Base-by-base conservation (phyloP, 106 monocot genomes). In the Xerophyta viscosa region DNA sequence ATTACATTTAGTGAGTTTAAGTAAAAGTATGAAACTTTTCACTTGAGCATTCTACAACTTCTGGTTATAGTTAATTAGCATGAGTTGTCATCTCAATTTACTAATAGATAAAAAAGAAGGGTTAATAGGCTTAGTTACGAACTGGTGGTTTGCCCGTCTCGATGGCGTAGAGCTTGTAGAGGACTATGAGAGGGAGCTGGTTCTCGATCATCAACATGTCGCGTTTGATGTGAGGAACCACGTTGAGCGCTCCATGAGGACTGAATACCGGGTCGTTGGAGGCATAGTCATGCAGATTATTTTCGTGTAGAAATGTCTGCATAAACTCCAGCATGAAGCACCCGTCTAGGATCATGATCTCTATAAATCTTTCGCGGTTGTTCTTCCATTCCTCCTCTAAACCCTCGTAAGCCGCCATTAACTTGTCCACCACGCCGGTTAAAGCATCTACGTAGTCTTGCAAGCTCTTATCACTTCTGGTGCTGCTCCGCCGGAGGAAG, bases 201-300 rank as follows among this genome's bases (percentile, higher is more conserved):
- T 96, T 96, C 78, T 96, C 94, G 6, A 96, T 20, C 73, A 85
- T 72, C 24, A 96, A 58, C 94, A 85, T 88, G 50, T 96, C 94
- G n/a, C 88, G 67, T 63, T 68, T 76, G 22, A 85, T 85, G 57
- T 78, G 82, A 6, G 81, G 81, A 29, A 79, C 60, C 1, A 43
- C 71, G 53, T 85, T 65, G 29, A 85, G 50, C 67, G 76, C 62
- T 2, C 94, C 88, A 28, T 96, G 94, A n/a, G 42, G 21, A 59
- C 94, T 96, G 42, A 96, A 96, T 8, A 96, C 68, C 23, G 94
- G 94, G 41, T 96, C 94, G 31, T 82, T 89, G 33, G 0, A 10
- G 6, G 70, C 81, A 18, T 96, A 89, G 41, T 88, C 84, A 7
- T 18, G 27, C 7, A 24, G 3, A n/a, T 2, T 21, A n/a, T n/a